Percentiles rank a stretch among this genome's conserved stretches.
Conservation (phyloP, 306 rosid species). For the Pyrus communis region DNA sequence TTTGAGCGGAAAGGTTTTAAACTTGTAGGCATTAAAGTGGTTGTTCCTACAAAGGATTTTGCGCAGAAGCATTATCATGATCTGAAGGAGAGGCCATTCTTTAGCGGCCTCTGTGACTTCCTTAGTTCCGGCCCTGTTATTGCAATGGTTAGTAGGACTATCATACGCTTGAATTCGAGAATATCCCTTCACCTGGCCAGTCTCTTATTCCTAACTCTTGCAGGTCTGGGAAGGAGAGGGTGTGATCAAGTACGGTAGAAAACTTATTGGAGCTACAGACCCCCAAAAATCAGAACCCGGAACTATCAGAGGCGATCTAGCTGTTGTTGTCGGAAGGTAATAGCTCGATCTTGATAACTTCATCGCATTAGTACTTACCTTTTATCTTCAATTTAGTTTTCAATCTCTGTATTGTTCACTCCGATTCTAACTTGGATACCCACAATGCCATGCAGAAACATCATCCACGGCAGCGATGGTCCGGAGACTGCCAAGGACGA, state of each 20-base stretch:
- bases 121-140: slow-evolving; percentile 94
- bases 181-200: background rate
- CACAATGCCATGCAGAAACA: slow-evolving; percentile 42
- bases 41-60: slow-evolving; percentile 74
- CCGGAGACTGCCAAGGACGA: slow-evolving; percentile 91
- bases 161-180: background rate
- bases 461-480: slow-evolving; percentile 97
- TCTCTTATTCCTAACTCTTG: background rate
- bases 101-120: slow-evolving; percentile 78
- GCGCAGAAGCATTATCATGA: slow-evolving; percentile 90
- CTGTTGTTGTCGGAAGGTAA: slow-evolving; percentile 95
- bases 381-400: background rate
- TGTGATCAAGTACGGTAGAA: slow-evolving; percentile 78
- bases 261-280: slow-evolving; percentile 93
- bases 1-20: slow-evolving; percentile 86
- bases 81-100: slow-evolving; percentile 84
- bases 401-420: background rate
- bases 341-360: background rate
- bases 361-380: background rate
- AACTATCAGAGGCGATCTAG: slow-evolving; percentile 91
- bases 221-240: slow-evolving; percentile 99
- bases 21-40: slow-evolving; percentile 81
- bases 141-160: slow-evolving; percentile 73
- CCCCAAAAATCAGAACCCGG: slow-evolving; percentile 98
- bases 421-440: slow-evolving; percentile 4